These are phyloP conservation scores for Microcera coccophila DNA, from an alignment of 2,329 filamentous ascomycete genomes.

Conservation along the genomic window DNA sequence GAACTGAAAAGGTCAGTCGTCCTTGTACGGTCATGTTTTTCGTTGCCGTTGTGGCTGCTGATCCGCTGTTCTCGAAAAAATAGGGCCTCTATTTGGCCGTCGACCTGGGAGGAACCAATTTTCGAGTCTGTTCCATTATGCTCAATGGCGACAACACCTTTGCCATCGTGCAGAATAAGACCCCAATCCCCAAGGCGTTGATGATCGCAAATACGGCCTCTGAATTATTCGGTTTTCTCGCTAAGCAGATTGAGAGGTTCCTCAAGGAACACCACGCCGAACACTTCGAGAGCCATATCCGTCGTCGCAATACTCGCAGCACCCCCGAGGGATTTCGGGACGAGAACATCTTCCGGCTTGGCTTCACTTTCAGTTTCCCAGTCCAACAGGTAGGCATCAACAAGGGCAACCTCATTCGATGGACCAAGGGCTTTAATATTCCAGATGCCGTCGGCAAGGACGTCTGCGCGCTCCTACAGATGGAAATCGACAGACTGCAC, in stretches of 20 bases:
- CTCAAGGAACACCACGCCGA: conserved; percentile 83
- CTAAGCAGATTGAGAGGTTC: conserved; percentile 87
- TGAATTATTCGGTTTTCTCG: conserved; percentile 88
- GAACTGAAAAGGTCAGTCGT: conserved; percentile 79
- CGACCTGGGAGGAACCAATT: conserved; percentile 97
- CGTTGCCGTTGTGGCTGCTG: not conserved
- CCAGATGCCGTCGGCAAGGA: conserved; percentile 91
- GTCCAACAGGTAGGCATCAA: conserved; percentile 94
- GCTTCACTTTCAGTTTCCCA: conserved; percentile 99
- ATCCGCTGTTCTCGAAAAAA: not conserved
- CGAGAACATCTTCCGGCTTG: conserved; percentile 82
- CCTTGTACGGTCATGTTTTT: not conserved
- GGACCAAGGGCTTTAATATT: conserved; percentile 99
- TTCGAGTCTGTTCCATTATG: conserved; percentile 92
- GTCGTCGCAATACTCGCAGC: conserved; percentile 59
- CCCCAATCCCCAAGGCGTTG: conserved; percentile 81
- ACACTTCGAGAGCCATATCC: conserved; percentile 70
- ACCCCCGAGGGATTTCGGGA: conserved; percentile 58
- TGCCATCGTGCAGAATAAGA: conserved; percentile 87
- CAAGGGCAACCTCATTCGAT: conserved; percentile 87
- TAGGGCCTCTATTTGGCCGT: conserved; percentile 94
- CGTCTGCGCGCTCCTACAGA: conserved; percentile 84
- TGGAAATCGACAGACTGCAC: conserved; percentile 79
- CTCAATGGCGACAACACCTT: conserved; percentile 94
- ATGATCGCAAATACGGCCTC: conserved; percentile 85